Base-by-base conservation (phyloP, 2,329 filamentous ascomycete species). In the Fusarium sp. region DNA sequence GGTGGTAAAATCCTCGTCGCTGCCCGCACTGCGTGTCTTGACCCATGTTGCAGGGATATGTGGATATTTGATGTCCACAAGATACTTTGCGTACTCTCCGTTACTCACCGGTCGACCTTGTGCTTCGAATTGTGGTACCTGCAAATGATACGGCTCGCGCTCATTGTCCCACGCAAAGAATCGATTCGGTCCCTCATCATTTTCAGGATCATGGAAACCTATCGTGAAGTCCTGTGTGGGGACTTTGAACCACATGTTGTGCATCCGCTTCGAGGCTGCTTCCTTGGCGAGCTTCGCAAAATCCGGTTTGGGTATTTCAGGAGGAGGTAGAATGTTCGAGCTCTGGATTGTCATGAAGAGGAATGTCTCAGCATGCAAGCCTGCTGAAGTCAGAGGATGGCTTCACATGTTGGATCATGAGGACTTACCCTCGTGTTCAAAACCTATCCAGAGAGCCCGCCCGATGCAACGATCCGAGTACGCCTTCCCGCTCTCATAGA, bases 131-230 rank as follows among this genome's bases (percentile, higher is more conserved):
- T 29, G 27, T 0, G 27, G 22, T 2, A 65, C 44, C 8, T 40
- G 13, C 2, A 46, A 27, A 4, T 64, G 29, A 8, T 71, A 61
- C 2, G 68, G 68, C 25, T 69, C 63, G 0, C 67, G 68, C 22
- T 70, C 68, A 3, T 71, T 70, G 16, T 69, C 68, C 68, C 58
- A 71, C 0, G 67, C 63, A 32, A 71, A 70, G 58, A 71, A 71
- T 16, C 67, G 32, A 14, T 53, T 16, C 10, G 44, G 63, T 1
- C 67, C 67, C 2, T 27, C 51, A 2, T 71, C 48, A 0, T 32
- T 46, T 18, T 70, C 67, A 12, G 58, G 40, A 2, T 65, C 68
- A 9, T 56, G 46, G 8, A 42, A 70, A 0, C 68, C 59, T 3
- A 71, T 69, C 0, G 44, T 57, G 10, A 65, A 61, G 1, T 3